Evolutionary conservation across 2,329 filamentous ascomycete species (phyloP), one percentile per base, ranked within the genome.

Genomic region (Raffaelea ambrosiae): DNA sequence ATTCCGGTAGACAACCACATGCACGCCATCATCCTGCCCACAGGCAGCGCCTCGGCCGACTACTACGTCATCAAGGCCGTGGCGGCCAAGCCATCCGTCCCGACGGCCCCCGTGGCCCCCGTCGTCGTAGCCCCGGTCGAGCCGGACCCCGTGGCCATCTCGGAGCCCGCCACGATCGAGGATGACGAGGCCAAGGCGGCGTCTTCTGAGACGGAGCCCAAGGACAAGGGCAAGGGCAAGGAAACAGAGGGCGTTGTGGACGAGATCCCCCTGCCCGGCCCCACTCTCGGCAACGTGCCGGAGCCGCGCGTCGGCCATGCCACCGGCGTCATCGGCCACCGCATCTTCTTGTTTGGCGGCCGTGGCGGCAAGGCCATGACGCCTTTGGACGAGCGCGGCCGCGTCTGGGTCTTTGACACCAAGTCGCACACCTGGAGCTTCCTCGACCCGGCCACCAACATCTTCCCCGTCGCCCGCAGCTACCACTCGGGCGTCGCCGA

Each of bases 321-420:
- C 31, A 79, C 83, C 0, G 77, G 83, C 13, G 74, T 80, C 1
- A 76, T 93, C 49, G 74, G 81, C 49, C 74, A 76, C 40, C 81
- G 80, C 20, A 81, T 94, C 57, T 91, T 91, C 65, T 54, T 94
- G 39, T 95, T 90, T 63, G 88, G 87, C 43, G 88, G 89, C 10
- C 81, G 86, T 40, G 83, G 84, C 31, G 84, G 84, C 0, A 65
- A 72, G 3, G 79, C 79, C 23, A 83, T 86, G 77, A n/a, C 35
- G 2, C 80, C 86, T 1, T 70, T 95, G 11, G 79, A 90, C 46
- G 88, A 95, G 58, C 63, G 70, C 11, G 88, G 88, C 16, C 72
- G 79, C 3, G 72, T 94, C 45, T 94, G 88, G 88, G 71, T 81
- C 26, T 90, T 86, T 58, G 78, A 88, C 60, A 81, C 84, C 1